Evolutionary conservation across 2,329 filamentous ascomycete genomes (phyloP).

Genomic region (Xylaria arbuscula): DNA sequence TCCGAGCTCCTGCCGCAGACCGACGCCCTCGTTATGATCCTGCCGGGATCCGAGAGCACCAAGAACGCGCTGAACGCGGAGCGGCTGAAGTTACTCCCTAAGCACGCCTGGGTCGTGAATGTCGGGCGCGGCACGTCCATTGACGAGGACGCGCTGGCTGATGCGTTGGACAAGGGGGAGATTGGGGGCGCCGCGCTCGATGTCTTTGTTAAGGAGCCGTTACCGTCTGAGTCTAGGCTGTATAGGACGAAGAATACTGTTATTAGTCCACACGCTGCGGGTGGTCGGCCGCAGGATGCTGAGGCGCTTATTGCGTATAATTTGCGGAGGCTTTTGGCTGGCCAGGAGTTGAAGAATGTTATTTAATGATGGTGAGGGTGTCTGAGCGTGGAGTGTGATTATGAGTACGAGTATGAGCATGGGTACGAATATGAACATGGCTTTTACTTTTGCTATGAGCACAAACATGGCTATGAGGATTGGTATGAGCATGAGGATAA

Average conservation of each 20-base stretch:
- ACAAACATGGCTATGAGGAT: too few relatives aligned
- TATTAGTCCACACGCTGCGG: slow-evolving; percentile 68
- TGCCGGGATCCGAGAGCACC: slow-evolving; percentile 68
- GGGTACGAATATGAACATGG: too few relatives aligned
- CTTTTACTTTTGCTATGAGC: too few relatives aligned
- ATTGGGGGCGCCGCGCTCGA: slow-evolving; percentile 63
- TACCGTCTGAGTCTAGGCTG: slow-evolving; percentile 55
- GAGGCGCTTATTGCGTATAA: slow-evolving; percentile 71
- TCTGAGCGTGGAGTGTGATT: neutral
- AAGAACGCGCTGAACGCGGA: slow-evolving; percentile 65
- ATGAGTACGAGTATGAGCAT: neutral
- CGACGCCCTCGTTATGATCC: slow-evolving; percentile 75
- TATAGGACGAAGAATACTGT: slow-evolving; percentile 65
- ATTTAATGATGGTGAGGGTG: slow-evolving; percentile 45
- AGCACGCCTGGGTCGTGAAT: slow-evolving; percentile 67
- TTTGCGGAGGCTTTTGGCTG: slow-evolving; percentile 67
- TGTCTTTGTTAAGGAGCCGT: slow-evolving; percentile 56
- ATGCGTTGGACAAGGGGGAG: slow-evolving; percentile 56
- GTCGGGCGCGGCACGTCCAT: slow-evolving; percentile 62
- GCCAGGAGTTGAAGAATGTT: slow-evolving; percentile 68
- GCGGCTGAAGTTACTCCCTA: slow-evolving; percentile 63
- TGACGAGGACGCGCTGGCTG: slow-evolving; percentile 61
- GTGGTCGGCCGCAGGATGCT: slow-evolving; percentile 69
- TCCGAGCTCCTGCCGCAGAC: slow-evolving; percentile 65
- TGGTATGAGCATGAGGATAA: neutral